Base-by-base conservation (phyloP, 2,329 filamentous ascomycete genomes). In the Pseudogymnoascus sp. region DNA sequence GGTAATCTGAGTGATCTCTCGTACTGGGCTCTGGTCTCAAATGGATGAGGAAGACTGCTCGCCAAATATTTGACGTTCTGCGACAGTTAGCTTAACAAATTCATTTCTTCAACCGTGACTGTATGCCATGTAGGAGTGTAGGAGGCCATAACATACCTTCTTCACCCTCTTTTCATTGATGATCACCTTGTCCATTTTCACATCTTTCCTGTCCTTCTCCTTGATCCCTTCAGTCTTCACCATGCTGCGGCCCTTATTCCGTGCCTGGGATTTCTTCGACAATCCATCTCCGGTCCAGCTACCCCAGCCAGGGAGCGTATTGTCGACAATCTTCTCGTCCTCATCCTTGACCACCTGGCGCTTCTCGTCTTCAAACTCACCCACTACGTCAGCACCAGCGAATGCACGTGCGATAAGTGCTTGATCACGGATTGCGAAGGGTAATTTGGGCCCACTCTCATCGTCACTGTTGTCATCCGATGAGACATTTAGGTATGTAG, bases 291-390 rank as follows among this genome's bases (percentile, higher is more conserved):
- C 94, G 4, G 89, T 83, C 94, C 94, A 97, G 70, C 82, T 87
- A 66, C 94, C 94, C 94, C 94, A 99, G 52, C 94, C 94, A 0
- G 92, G 92, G 5, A 99, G 81, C n/a, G 89, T 89, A 67, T 88
- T 88, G 72, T 93, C 91, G 31, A 92, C 77, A 62, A 90, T 78
- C 74, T 94, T 88, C 71, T 95, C 89, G 67, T 89, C 91, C 73
- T 97, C 92, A 15, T 90, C 89, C 31, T 84, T 81, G 15, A 85
- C 83, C 1, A 83, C 79, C 59, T 85, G 83, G 13, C 80, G 81
- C 76, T 97, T 97, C 72, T 97, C 92, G 37, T 81, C 81, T 62
- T 84, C 83, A 71, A 97, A 99, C 39, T 92, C 87, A 52, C 83
- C 84, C 7, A 88, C 85, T 1, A 95, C 90, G 72, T 96, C 89